Evolutionary conservation across 2,329 filamentous ascomycete species (phyloP), one percentile per base, ranked within the genome.

Genomic region (Penicillium sp.): DNA sequence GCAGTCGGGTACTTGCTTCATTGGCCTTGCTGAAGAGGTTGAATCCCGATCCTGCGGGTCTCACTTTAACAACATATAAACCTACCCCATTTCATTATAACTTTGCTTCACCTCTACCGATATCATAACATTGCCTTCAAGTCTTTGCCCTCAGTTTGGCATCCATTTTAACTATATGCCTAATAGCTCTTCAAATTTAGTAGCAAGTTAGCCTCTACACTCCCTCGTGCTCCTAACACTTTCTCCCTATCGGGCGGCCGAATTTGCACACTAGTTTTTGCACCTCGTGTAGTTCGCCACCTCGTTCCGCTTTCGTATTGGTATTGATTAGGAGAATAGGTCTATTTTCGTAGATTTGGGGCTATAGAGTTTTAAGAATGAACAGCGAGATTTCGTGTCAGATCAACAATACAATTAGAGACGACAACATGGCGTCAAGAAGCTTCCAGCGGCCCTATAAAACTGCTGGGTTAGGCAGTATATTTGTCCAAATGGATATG

Each of bases 401-500:
- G 6, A 45, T 25, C 2, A 14, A 10, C 7, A 25, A 14, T 33
- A 25, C 1, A n/a, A 12, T 7, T 9, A 33, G n/a, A 33, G 0
- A 22, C 4, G 14, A 19, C 5, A 17, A 25, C 8, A 33, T 26
- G 7, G 45, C 16, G 26, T 37, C 16, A 17, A 9, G 9, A 22
- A 17, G 28, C 37, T 7, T 17, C 2, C 11, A 5, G 22, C 9
- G 14, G 9, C 2, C n/a, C n/a, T 45, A 28, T 5, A 35, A 33
- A 47, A 1, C 30, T 33, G 35, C 10, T 22, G 5, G 22, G 37
- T 54, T 50, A 54, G 52, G 52, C 52, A 54, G 52, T 49, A 49
- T 28, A 42, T 8, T 53, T 31, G 16, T 31, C 14, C 25, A 6
- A 3, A n/a, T 16, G 25, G 10, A 48, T 40, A 64, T 63, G 63